Percentiles rank a stretch among this genome's conserved stretches.
Conservation (phyloP, 2,329 filamentous ascomycete genomes). For the Fusarium sp. region DNA sequence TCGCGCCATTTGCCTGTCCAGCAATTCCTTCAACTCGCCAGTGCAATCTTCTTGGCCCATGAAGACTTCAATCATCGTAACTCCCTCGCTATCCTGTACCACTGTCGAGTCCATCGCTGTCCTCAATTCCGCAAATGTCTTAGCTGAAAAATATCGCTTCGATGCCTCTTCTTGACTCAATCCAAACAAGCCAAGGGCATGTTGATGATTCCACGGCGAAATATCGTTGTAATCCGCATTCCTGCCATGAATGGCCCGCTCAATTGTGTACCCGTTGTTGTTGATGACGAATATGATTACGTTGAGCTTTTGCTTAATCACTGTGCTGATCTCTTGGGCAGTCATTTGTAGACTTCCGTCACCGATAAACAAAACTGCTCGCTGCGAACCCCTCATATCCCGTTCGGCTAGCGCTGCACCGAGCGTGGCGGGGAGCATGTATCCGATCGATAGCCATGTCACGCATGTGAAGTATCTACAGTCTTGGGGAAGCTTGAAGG, state of each 20-base stretch:
- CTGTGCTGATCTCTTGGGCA: conserved; percentile 11
- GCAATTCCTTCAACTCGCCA: not conserved
- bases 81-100: not conserved
- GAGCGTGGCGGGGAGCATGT: conserved; percentile 18
- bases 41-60: conserved; percentile 18
- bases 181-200: conserved; percentile 7
- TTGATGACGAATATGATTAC: conserved; percentile 14
- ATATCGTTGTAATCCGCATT: conserved; percentile 14
- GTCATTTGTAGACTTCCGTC: conserved; percentile 16
- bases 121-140: not conserved
- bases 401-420: conserved; percentile 4
- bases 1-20: not conserved
- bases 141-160: not conserved
- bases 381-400: not conserved
- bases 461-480: conserved; percentile 6
- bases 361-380: conserved; percentile 10
- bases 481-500: not conserved
- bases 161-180: not conserved
- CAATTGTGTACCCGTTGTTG: conserved; percentile 17
- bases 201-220: conserved; percentile 6
- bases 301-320: conserved; percentile 12
- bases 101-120: not conserved
- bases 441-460: conserved; percentile 16
- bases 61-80: conserved; percentile 8
- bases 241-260: conserved; percentile 11